These are phyloP conservation scores for Gypsophila paniculata DNA, from an alignment of 179 eudicot species.

Conservation along the genomic window DNA sequence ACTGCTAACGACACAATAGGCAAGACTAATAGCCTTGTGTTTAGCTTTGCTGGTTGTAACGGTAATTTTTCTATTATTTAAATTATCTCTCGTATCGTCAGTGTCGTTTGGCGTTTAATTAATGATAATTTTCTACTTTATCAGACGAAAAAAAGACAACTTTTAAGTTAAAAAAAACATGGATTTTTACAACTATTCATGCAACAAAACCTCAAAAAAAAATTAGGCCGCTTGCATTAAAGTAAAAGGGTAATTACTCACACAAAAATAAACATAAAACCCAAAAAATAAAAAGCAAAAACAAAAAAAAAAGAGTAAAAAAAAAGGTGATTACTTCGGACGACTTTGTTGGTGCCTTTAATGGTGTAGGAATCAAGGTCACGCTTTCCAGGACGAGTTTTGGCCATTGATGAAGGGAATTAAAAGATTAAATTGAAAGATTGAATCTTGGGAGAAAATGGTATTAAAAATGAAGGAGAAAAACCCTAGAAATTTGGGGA, in stretches of 20 bases:
- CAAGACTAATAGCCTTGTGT: too few species aligned
- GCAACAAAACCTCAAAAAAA: too few species aligned
- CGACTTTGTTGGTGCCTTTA: slow-evolving; percentile 89
- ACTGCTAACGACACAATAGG: too few species aligned
- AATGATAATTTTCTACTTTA: too few species aligned
- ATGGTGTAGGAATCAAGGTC: slow-evolving; percentile 89
- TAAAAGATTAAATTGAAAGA: slow-evolving; percentile 12
- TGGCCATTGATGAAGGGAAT: slow-evolving; percentile 73
- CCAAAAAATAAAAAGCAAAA: too few species aligned
- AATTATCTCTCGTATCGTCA: too few species aligned
- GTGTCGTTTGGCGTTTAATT: too few species aligned
- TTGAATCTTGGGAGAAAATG: slow-evolving; percentile 20
- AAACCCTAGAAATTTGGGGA: slow-evolving; percentile 9
- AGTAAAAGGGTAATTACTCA: not conserved
- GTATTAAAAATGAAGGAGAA: not conserved
- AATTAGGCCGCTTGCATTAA: too few species aligned
- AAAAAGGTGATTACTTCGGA: slow-evolving; percentile 44
- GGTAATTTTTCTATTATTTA: too few species aligned
- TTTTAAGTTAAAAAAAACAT: too few species aligned
- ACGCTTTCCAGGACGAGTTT: slow-evolving; percentile 83
- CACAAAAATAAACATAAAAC: slow-evolving; percentile 3
- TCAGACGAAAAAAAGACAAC: not conserved
- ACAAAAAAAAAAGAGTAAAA: not conserved
- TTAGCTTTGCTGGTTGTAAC: too few species aligned
- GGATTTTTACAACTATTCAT: too few species aligned